Conservation (phyloP, 176 grass and related monocot species). For the Aegilops speltoides region DNA sequence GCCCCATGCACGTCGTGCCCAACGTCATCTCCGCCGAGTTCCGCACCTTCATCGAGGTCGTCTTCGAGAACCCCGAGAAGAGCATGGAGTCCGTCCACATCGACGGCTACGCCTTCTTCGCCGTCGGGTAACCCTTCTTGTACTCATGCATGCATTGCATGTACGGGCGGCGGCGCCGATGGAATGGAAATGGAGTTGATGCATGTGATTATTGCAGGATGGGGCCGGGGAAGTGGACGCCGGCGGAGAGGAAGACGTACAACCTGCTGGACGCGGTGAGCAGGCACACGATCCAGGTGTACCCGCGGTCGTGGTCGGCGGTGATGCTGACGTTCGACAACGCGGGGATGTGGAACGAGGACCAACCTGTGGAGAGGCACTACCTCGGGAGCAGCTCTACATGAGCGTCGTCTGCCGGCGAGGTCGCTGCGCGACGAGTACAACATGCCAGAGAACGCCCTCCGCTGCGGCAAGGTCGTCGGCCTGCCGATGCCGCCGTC, state of each 20-base stretch:
- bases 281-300: conserved; percentile 71
- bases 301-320: conserved; percentile 57
- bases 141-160: neutral
- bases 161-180: neutral
- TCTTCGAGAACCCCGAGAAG: conserved; percentile 94
- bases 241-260: conserved; percentile 51
- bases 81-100: conserved; percentile 71
- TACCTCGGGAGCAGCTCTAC: conserved; percentile 79
- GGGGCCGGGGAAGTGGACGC: conserved; percentile 56
- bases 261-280: conserved; percentile 67
- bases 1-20: conserved; percentile 25
- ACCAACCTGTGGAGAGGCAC: conserved; percentile 57
- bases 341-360: conserved; percentile 67
- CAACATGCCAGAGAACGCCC: conserved; percentile 50
- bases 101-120: conserved; percentile 88
- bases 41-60: conserved; percentile 87
- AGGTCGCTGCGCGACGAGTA: conserved; percentile 65
- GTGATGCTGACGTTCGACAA: conserved; percentile 74
- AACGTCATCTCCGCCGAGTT: conserved; percentile 69
- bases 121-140: conserved; percentile 52
- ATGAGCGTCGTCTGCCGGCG: conserved; percentile 47
- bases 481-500: conserved; percentile 54
- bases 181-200: neutral
- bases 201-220: conserved; percentile 25
- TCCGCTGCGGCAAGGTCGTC: conserved; percentile 57